phyloP scores from a whole-genome alignment of 192 early-diverging fungal genomes.

The Coemansia sp. region DNA sequence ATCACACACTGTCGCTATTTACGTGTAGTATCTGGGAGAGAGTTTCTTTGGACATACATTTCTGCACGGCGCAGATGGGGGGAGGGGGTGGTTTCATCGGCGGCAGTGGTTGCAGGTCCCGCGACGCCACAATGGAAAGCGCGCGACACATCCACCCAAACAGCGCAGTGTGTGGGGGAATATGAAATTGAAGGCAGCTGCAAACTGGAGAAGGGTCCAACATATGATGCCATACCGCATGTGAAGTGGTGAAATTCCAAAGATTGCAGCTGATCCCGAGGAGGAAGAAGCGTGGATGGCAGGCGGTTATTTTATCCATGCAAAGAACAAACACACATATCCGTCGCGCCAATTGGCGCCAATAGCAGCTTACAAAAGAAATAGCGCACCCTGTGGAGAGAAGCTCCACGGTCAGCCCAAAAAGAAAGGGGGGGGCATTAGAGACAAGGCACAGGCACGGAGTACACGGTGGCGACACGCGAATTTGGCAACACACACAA shows the following conservation, averaged over 20 bases:
- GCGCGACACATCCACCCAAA: neutral
- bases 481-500: slow-evolving; percentile 26
- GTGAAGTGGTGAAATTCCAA: neutral
- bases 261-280: neutral
- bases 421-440: neutral
- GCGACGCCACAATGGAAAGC: neutral
- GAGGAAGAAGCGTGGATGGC: neutral
- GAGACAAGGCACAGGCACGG: slow-evolving; percentile 25
- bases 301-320: too few species aligned
- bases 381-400: neutral
- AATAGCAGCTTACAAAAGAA: neutral
- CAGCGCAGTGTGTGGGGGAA: neutral
- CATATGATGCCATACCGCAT: neutral
- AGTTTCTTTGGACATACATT: neutral
- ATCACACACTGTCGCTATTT: neutral
- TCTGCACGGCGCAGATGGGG: neutral
- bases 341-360: neutral
- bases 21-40: neutral
- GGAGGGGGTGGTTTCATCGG: neutral
- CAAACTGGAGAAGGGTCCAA: neutral
- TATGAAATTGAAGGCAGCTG: neutral
- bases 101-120: neutral
- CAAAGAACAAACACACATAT: too few species aligned
- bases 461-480: slow-evolving; percentile 22
- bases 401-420: too few species aligned